Conservation (phyloP, 352 stramenopile species). For the Globisporangium parvum region DNA sequence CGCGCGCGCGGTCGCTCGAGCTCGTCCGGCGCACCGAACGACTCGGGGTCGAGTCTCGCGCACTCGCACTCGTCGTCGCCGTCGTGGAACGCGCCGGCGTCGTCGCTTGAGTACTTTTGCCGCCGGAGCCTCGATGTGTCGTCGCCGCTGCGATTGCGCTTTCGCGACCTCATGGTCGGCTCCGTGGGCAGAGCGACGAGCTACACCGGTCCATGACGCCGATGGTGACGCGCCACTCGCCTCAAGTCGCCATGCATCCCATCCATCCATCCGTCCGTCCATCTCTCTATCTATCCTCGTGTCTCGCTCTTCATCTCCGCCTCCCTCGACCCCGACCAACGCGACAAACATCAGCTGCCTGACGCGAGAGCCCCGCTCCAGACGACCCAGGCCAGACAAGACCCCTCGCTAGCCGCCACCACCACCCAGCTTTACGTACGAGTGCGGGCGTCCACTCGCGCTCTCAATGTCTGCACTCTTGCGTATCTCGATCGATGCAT, state of each 20-base stretch:
- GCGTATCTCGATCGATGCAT: too few relatives aligned
- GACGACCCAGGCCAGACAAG: too few relatives aligned
- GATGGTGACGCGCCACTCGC: neutral
- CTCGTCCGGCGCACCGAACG: neutral
- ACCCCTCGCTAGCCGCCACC: too few relatives aligned
- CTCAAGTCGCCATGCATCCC: too few relatives aligned
- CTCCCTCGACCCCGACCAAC: too few relatives aligned
- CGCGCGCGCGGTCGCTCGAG: slow-evolving; percentile 1
- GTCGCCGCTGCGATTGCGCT: slow-evolving; percentile 45
- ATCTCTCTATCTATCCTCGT: neutral
- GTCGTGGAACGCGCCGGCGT: slow-evolving; percentile 27
- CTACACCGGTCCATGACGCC: slow-evolving; percentile 31
- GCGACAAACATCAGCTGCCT: too few relatives aligned
- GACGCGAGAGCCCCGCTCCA: too few relatives aligned
- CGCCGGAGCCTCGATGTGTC: slow-evolving; percentile 63
- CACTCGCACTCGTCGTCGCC: slow-evolving; percentile 44
- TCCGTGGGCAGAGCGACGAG: slow-evolving; percentile 40
- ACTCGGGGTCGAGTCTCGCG: slow-evolving; percentile 12
- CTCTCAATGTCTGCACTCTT: too few relatives aligned
- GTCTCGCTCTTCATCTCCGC: neutral
- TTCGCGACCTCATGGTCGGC: slow-evolving; percentile 59
- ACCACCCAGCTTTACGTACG: too few relatives aligned
- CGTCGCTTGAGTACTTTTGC: slow-evolving; percentile 53
- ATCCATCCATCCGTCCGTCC: neutral
- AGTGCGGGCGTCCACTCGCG: too few relatives aligned